Evolutionary conservation across 257 asterid species (phyloP).

Genomic region (Solanum chiquidenum): DNA sequence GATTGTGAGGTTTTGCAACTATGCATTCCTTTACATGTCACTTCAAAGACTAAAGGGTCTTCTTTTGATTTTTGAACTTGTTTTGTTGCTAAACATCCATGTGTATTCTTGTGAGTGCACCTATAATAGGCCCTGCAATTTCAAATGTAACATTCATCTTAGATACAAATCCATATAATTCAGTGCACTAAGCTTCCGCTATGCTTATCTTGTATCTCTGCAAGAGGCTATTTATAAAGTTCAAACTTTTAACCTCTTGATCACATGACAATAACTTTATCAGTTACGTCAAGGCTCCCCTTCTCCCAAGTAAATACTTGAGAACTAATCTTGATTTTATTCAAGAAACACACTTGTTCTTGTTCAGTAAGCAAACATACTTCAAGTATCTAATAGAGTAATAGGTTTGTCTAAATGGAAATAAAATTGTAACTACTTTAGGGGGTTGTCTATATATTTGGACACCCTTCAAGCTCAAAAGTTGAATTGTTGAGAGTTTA

Average conservation of each 20-base stretch:
- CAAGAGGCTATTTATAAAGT: background rate
- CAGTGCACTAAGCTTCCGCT: background rate
- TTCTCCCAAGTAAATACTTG: background rate
- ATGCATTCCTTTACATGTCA: constrained; percentile 55
- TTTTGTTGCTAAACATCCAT: constrained; percentile 68
- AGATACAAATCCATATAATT: background rate
- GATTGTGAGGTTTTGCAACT: constrained; percentile 21
- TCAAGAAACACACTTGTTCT: background rate
- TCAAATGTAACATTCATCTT: background rate
- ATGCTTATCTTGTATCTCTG: background rate
- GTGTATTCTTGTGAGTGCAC: constrained; percentile 60
- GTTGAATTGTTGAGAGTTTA: background rate
- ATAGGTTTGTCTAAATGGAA: background rate
- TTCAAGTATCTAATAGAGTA: background rate
- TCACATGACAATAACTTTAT: background rate
- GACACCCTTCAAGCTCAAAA: background rate
- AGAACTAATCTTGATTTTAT: background rate
- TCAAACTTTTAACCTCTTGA: background rate
- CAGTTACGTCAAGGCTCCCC: background rate
- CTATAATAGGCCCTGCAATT: constrained; percentile 63
- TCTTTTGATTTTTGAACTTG: constrained; percentile 54
- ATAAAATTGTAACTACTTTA: background rate
- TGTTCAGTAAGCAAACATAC: background rate
- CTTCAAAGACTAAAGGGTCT: constrained; percentile 38
- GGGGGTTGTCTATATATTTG: background rate